Base-by-base conservation (phyloP, 2,329 filamentous ascomycete species). In the Huntiella moniliformis region DNA sequence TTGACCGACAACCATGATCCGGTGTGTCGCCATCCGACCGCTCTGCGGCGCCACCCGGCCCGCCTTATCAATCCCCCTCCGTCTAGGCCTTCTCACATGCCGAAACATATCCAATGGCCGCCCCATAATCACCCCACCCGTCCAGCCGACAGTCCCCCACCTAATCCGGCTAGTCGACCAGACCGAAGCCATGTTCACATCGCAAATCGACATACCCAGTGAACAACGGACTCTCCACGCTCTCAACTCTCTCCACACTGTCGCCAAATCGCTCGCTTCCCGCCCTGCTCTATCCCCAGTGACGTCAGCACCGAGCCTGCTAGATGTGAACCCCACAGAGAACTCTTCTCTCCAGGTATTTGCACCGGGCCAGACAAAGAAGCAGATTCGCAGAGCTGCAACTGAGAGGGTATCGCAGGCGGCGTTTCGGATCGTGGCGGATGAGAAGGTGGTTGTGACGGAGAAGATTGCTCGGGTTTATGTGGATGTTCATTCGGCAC, bases 391-490 rank as follows among this genome's bases (percentile, higher is more conserved):
- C 38, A 60, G 60, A 50, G 62, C 67, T 39, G 63, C 68, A 18
- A 60, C 69, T 46, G 62, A 69, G 53, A 64, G 63, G 53, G 66
- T 79, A 47, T 77, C 74, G 16, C 57, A 69, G 43, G 61, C 71
- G 5, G 76, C 80, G n/a, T 81, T 82, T 58, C 65, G 70, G 34
- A 71, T 95, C 46, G 59, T 93, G 49, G 70, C 71, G 41, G 74
- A 88, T 54, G 77, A 80, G 3, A 76, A 79, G 50, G 77, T 95
- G 41, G 82, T 86, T 62, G 82, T 96, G 56, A 82, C 82, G 4
- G 74, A 79, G 6, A 65, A 71, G 28, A 66, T 88, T 32, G 73
- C 96, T 35, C 67, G 72, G 48, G 61, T 73, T 53, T 96, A 95
- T 60, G 77, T 93, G 51, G 68, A 73, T 34, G 74, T 84, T 38